phyloP scores from a whole-genome alignment of 306 rosid species.

The Malus fusca region DNA sequence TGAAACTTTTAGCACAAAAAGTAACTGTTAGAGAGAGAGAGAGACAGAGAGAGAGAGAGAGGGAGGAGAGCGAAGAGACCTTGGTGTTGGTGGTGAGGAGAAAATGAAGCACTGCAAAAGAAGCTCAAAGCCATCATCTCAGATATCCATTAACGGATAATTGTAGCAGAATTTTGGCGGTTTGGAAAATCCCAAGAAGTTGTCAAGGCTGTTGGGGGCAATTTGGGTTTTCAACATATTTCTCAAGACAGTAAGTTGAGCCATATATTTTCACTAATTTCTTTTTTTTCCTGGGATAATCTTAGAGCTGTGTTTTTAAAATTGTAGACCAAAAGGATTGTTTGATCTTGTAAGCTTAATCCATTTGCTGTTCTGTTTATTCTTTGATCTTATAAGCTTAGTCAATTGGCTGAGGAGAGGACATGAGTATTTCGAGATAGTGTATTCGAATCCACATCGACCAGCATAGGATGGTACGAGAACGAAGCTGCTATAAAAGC shows the following conservation, averaged over 20 bases:
- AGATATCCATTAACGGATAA: neutral
- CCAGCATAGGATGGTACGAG: neutral
- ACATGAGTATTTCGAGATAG: neutral
- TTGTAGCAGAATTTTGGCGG: neutral
- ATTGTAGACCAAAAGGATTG: no score
- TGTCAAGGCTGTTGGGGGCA: neutral
- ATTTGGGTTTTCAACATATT: neutral
- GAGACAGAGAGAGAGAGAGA: neutral
- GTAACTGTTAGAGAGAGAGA: neutral
- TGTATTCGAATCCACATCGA: neutral
- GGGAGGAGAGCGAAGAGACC: neutral
- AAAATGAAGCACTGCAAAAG: constrained; percentile 13
- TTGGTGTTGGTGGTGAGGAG: constrained; percentile 19
- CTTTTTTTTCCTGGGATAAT: no score
- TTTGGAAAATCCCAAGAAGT: neutral
- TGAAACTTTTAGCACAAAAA: neutral
- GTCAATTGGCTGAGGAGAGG: no score
- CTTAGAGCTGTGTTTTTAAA: no score
- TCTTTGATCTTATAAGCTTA: no score
- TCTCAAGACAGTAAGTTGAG: neutral
- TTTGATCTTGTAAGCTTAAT: no score
- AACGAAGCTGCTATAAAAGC: neutral
- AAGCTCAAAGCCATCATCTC: constrained; percentile 34
- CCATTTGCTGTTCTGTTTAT: no score
- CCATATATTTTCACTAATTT: no score